Evolutionary conservation across 306 rosid species (phyloP).

Genomic region (Glycine tomentella): DNA sequence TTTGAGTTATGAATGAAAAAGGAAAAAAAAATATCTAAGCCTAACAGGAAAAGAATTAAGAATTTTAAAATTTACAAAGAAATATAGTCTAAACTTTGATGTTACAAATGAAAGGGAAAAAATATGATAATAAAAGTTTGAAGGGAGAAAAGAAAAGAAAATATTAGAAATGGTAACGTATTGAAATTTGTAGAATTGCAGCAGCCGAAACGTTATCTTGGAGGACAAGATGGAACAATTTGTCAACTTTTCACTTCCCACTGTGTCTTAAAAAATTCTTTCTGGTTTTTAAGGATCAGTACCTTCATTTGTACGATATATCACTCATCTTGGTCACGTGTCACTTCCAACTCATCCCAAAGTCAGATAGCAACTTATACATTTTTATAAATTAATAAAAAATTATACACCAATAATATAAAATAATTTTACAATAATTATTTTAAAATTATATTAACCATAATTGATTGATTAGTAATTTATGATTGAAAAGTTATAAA

Average conservation of each 20-base stretch:
- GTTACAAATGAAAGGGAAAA: not conserved
- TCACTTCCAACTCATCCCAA: conserved; percentile 6
- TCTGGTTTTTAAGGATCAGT: not conserved
- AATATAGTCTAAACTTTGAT: not conserved
- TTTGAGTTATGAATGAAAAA: too few relatives aligned
- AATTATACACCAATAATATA: too few relatives aligned
- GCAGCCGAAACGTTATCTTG: conserved; percentile 12
- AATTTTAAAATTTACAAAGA: not conserved
- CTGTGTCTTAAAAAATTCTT: not conserved
- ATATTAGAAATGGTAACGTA: not conserved
- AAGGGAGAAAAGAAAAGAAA: not conserved
- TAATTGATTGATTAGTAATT: too few relatives aligned
- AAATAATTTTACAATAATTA: too few relatives aligned
- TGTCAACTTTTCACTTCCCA: not conserved
- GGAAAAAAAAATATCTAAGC: too few relatives aligned
- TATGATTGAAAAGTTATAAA: too few relatives aligned
- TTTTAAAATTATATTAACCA: too few relatives aligned
- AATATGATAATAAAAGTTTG: not conserved
- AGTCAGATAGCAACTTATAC: conserved; percentile 9
- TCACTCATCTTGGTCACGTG: conserved; percentile 48
- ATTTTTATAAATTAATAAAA: too few relatives aligned
- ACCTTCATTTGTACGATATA: conserved; percentile 42
- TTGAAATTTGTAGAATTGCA: conserved; percentile 2
- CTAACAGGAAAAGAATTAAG: too few relatives aligned
- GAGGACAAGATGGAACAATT: not conserved